Evolutionary conservation across 164 flowering plant genomes (phyloP).

Genomic region (Magnolia kwangsiensis): DNA sequence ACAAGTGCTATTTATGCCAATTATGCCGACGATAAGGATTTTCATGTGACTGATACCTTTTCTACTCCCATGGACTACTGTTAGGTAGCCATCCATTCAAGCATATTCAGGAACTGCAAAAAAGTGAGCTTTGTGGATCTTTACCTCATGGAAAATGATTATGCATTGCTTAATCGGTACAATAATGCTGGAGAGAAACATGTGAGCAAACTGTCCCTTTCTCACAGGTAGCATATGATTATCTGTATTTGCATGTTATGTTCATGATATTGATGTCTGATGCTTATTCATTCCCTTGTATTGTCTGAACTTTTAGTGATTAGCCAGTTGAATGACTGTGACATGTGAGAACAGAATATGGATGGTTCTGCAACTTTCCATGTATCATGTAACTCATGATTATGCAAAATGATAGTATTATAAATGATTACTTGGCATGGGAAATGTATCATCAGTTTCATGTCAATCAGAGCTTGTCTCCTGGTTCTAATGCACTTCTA

Average conservation of each 20-base stretch:
- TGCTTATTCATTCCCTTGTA: not conserved
- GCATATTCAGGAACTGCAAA: not conserved
- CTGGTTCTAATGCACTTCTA: too few relatives aligned
- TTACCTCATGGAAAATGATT: not conserved
- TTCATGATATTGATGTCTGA: not conserved
- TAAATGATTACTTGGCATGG: not conserved
- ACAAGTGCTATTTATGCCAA: not conserved
- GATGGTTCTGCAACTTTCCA: not conserved
- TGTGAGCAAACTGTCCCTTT: not conserved
- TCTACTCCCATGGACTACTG: not conserved
- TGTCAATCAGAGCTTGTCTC: too few relatives aligned
- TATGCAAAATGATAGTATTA: too few relatives aligned
- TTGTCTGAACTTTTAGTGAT: not conserved
- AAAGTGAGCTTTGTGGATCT: not conserved
- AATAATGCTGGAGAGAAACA: not conserved
- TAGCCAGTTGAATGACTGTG: not conserved
- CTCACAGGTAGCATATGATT: not conserved
- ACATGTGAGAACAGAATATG: not conserved
- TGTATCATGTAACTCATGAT: not conserved
- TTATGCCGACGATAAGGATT: not conserved
- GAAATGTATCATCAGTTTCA: too few relatives aligned
- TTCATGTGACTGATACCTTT: not conserved
- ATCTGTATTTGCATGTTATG: not conserved
- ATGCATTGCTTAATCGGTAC: not conserved
- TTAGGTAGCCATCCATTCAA: slow-evolving; percentile 9